These are phyloP conservation scores for Lactarius indigo DNA, from an alignment of 768 basidiomycete species.

Conservation along the genomic window DNA sequence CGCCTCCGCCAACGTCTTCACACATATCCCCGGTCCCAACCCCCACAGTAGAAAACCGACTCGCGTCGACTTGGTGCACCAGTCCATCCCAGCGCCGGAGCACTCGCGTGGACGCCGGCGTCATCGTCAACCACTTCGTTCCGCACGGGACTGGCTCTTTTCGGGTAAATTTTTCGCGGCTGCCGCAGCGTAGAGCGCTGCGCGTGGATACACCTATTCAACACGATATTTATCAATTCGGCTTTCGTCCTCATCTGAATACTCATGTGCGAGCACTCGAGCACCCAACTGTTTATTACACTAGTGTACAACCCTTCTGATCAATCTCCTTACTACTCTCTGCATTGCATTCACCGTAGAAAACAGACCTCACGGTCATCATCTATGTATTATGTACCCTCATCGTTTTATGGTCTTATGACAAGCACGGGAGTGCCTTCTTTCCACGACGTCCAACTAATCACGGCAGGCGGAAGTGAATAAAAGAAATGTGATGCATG, in stretches of 20 bases:
- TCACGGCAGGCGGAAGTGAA: conserved; percentile 10
- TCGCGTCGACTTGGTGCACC: conserved; percentile 1
- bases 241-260: conserved; percentile 10
- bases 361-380: conserved; percentile 15
- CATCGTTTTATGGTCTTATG: conserved; percentile 15
- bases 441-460: background rate
- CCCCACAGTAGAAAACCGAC: conserved; percentile 8
- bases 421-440: conserved; percentile 19
- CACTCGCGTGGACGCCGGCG: conserved; percentile 27
- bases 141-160: conserved; percentile 37
- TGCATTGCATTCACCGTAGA: conserved; percentile 18
- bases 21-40: conserved; percentile 20
- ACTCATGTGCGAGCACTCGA: conserved; percentile 12
- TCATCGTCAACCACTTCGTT: conserved; percentile 32
- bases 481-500: conserved; percentile 4
- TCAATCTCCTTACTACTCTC: background rate
- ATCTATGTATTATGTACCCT: conserved; percentile 25
- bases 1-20: conserved; percentile 19
- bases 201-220: conserved; percentile 2
- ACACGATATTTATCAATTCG: conserved; percentile 19
- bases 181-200: conserved; percentile 24
- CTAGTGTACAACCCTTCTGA: background rate
- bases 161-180: conserved; percentile 34
- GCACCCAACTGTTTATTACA: conserved; percentile 21
- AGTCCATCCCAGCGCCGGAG: conserved; percentile 22